These are phyloP conservation scores for Pyrenophora seminiperda DNA, from an alignment of 2,329 filamentous ascomycete species.

Conservation along the genomic window DNA sequence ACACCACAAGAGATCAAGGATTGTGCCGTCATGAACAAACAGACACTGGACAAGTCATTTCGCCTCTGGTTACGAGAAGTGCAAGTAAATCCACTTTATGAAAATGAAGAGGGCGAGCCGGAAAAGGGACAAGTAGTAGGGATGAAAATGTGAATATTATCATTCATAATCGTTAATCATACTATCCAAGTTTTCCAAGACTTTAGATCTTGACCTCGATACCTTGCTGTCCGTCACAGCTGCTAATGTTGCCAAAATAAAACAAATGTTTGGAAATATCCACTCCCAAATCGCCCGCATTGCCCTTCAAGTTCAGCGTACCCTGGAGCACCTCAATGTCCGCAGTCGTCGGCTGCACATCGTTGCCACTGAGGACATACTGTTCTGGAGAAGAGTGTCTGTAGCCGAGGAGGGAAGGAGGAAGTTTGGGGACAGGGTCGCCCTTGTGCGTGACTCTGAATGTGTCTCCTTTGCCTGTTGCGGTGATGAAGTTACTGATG, in stretches of 20 bases:
- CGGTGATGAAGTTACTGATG: slow-evolving; percentile 60
- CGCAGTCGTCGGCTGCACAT: slow-evolving; percentile 19
- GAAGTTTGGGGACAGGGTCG: slow-evolving; percentile 72
- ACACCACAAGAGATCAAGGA: slow-evolving; percentile 45
- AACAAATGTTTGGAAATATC: slow-evolving; percentile 41
- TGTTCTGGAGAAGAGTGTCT: slow-evolving; percentile 73
- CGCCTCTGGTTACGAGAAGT: slow-evolving; percentile 51
- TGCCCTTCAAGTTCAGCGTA: slow-evolving; percentile 31
- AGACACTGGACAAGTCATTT: slow-evolving; percentile 47
- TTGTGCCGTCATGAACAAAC: slow-evolving; percentile 42
- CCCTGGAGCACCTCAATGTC: slow-evolving; percentile 33
- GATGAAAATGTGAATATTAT: slow-evolving; percentile 24
- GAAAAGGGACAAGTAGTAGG: slow-evolving; percentile 30
- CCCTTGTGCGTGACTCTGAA: slow-evolving; percentile 70
- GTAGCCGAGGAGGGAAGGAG: slow-evolving; percentile 65
- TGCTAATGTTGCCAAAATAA: slow-evolving; percentile 46
- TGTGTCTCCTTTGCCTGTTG: slow-evolving; percentile 58
- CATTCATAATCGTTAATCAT: not conserved
- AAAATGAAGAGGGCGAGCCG: slow-evolving; percentile 43
- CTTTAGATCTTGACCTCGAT: slow-evolving; percentile 32
- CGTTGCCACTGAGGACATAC: slow-evolving; percentile 49
- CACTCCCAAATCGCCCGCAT: slow-evolving; percentile 35
- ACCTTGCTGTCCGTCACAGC: slow-evolving; percentile 35
- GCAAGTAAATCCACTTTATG: slow-evolving; percentile 41
- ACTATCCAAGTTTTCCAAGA: not conserved